Evolutionary conservation across 768 basidiomycete genomes (phyloP).

Genomic region (Boletus sp.): DNA sequence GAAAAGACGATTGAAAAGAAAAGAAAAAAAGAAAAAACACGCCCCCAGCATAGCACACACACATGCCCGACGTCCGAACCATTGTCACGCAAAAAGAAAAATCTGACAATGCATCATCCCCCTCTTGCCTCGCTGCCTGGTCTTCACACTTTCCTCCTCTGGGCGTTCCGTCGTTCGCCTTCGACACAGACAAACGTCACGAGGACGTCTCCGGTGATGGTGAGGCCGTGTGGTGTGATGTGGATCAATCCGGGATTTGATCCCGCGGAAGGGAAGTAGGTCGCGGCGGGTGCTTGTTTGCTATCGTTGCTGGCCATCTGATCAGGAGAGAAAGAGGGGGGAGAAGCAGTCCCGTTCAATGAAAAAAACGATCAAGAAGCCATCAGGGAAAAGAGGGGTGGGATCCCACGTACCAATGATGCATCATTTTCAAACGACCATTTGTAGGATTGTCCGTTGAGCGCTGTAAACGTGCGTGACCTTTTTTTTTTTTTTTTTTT

Average conservation of each 20-base stretch:
- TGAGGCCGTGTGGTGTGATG: conserved; percentile 32
- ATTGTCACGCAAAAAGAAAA: too few relatives aligned
- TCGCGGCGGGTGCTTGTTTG: conserved; percentile 31
- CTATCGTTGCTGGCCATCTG: conserved; percentile 34
- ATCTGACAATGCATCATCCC: too few relatives aligned
- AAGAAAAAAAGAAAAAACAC: background rate
- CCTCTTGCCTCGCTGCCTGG: background rate
- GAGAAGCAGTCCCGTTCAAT: background rate
- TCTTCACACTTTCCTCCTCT: conserved; percentile 15
- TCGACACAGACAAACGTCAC: conserved; percentile 33
- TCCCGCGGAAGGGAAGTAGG: conserved; percentile 24
- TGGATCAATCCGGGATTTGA: conserved; percentile 31
- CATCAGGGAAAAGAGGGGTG: background rate
- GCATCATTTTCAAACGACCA: conserved; percentile 34
- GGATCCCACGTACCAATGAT: conserved; percentile 22
- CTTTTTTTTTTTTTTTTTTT: conserved; percentile 7
- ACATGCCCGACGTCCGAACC: too few relatives aligned
- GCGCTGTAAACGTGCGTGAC: conserved; percentile 32
- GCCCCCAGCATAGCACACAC: too few relatives aligned
- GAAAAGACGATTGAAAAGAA: too few relatives aligned
- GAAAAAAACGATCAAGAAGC: background rate
- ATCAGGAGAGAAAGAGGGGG: background rate
- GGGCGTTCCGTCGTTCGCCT: conserved; percentile 30
- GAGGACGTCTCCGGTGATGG: conserved; percentile 32
- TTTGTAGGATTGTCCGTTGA: conserved; percentile 34